Conservation (phyloP, 164 flowering plant species). For the grape (Vitis vinifera) region ASM3070453v1 NC_081812.1:14079001-14079500, state of each 20-base stretch:
- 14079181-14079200: neutral
- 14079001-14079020: neutral
- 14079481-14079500: conserved; percentile 9
- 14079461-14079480: conserved; percentile 4
- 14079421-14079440: conserved; percentile 62
- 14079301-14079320: conserved; percentile 15
- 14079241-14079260: conserved; percentile 9
- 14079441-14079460: conserved; percentile 40
- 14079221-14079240: conserved; percentile 6
- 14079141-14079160: conserved; percentile 3
- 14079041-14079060: neutral
- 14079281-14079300: conserved; percentile 17
- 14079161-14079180: neutral
- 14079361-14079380: conserved; percentile 58
- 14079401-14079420: conserved; percentile 60
- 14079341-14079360: conserved; percentile 34
- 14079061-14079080: conserved; percentile 4
- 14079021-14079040: neutral
- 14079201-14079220: conserved; percentile 3
- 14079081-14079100: neutral
- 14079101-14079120: neutral
- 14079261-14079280: conserved; percentile 11
- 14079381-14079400: conserved; percentile 51
- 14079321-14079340: conserved; percentile 28
- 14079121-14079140: conserved; percentile 6